Evolutionary conservation across 768 basidiomycete species (phyloP).

Genomic region (Leccinum variicolor): DNA sequence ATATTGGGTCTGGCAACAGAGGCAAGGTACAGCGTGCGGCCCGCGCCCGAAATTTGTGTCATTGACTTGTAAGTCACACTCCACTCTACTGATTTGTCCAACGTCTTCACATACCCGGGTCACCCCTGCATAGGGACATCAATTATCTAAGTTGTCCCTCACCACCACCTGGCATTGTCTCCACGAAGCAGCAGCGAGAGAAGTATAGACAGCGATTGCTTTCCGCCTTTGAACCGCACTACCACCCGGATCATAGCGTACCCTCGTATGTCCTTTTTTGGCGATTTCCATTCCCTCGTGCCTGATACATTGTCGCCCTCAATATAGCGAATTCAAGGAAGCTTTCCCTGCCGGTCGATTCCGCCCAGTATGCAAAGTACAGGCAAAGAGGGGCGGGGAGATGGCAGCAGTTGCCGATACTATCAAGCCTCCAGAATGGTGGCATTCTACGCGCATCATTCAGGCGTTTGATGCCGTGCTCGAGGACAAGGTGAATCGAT

Average conservation of each 20-base stretch:
- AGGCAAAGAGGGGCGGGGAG: slow-evolving; percentile 77
- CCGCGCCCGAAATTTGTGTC: slow-evolving; percentile 79
- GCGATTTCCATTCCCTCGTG: not conserved
- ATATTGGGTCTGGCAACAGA: slow-evolving; percentile 89
- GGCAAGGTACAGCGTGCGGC: slow-evolving; percentile 72
- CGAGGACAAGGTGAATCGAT: slow-evolving; percentile 64
- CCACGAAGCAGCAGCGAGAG: slow-evolving; percentile 75
- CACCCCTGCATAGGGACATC: slow-evolving; percentile 54
- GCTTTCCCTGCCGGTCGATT: slow-evolving; percentile 92
- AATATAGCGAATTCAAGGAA: slow-evolving; percentile 82
- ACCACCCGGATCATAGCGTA: slow-evolving; percentile 85
- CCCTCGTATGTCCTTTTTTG: slow-evolving; percentile 47
- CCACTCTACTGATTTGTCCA: not conserved
- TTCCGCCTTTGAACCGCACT: slow-evolving; percentile 78
- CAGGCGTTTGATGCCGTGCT: slow-evolving; percentile 87
- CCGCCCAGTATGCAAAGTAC: slow-evolving; percentile 87
- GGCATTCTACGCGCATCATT: slow-evolving; percentile 88
- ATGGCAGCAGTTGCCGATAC: slow-evolving; percentile 83
- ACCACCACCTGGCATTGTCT: slow-evolving; percentile 73
- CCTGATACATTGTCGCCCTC: slow-evolving; percentile 3
- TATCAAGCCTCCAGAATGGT: slow-evolving; percentile 90
- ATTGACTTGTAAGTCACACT: slow-evolving; percentile 68
- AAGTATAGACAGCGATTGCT: slow-evolving; percentile 72
- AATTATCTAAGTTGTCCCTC: slow-evolving; percentile 82
- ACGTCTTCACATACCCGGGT: slow-evolving; percentile 1